phyloP scores from a whole-genome alignment of 305 asterid species.

The Stenogyne calaminthoides region DNA sequence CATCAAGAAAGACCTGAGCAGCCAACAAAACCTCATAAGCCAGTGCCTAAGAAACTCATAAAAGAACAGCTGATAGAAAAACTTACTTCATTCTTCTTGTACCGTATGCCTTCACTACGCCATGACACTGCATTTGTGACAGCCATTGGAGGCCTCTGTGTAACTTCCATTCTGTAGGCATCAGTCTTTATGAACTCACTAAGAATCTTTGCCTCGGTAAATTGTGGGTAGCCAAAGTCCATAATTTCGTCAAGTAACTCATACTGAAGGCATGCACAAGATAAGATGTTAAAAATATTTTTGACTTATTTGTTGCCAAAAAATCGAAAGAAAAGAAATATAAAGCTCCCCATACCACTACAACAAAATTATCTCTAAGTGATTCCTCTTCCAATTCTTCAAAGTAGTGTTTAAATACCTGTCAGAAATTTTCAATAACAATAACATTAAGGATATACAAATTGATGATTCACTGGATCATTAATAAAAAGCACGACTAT shows the following conservation, averaged over 20 bases:
- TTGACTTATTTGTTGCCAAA: no score
- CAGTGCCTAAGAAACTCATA: slow-evolving; percentile 5
- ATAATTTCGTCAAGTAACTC: no score
- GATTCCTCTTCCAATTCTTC: slow-evolving; percentile 95
- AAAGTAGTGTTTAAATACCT: slow-evolving; percentile 94
- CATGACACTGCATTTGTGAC: slow-evolving; percentile 98
- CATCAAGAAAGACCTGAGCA: no score
- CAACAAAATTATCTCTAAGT: slow-evolving; percentile 91
- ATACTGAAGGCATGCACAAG: no score
- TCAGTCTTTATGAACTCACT: no score
- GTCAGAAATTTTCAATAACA: slow-evolving; percentile 26
- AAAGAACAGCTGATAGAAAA: slow-evolving; percentile 25
- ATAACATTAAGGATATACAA: slow-evolving; percentile 3
- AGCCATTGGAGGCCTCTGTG: slow-evolving; percentile 99
- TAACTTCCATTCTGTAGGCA: no score
- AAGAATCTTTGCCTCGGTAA: no score
- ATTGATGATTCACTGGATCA: not conserved
- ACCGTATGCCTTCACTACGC: slow-evolving; percentile 93
- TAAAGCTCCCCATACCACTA: slow-evolving; percentile 64
- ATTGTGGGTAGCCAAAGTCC: no score
- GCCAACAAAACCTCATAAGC: slow-evolving; percentile 30
- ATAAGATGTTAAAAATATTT: no score
- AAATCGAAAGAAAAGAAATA: slow-evolving; percentile 14
- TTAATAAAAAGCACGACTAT: not conserved
- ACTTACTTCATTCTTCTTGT: slow-evolving; percentile 89